Evolutionary conservation across 1,139 yeast species (phyloP), one percentile per base, ranked within the genome.

Genomic region (Hansenula sp.): DNA sequence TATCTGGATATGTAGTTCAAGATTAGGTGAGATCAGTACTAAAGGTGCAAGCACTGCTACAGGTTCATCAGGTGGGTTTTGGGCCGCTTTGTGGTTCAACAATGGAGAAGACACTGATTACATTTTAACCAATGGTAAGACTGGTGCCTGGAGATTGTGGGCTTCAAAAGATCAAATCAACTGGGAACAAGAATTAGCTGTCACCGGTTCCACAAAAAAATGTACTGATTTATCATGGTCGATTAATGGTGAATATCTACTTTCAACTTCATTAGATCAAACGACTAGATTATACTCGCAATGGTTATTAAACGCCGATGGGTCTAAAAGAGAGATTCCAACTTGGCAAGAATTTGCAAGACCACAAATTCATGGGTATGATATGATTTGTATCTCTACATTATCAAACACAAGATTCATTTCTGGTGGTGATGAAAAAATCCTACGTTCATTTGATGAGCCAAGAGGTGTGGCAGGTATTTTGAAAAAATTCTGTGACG

Each of bases 11-110:
- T 87, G 96, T 48, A 72, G 75, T 17, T 72, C 83, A 29, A 71
- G 98, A 57, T 68, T 94, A 28, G 99, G 99, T 33, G 98, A 93
- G 58, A 74, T 93, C 55, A 84, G 96, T 36, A 84, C 90, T 41
- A 93, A 93, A 64, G 99, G 99, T 54, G 96, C 99, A 0, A 86
- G 96, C 4, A 91, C 99, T 0, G 99, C 99, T 3, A 93, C 99
- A 0, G 99, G 99, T 11, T 87, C 99, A 0, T 81, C 96, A 2
- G 99, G 99, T 52, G 99, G 99, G 4, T 91, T 94, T 62, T 93
- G 96, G 96, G 77, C 88, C 2, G 84, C 94, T 42, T 59, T 84
- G 29, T 93, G 98, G 97, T 77, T 86, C 42, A 61, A 70, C 10
- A 68, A 74, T 33, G 62, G 65, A 2, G 60, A 62, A 1, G 63